Evolutionary conservation across 345 rosid species (phyloP).

Genomic region (Carallia brachiata): DNA sequence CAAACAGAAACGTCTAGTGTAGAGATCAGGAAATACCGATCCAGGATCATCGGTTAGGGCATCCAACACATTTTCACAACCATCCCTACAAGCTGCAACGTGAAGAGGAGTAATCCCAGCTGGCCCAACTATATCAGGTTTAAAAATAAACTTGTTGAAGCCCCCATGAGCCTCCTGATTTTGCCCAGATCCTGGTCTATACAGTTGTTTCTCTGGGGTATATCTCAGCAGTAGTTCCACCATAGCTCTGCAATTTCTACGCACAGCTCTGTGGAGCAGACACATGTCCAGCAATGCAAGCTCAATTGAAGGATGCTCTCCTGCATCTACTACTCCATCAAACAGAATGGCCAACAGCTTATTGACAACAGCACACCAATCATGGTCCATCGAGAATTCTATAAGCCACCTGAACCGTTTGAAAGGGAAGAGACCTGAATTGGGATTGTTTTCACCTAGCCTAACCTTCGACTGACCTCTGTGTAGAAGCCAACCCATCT

Average conservation of each 20-base stretch:
- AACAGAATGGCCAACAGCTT: constrained; percentile 69
- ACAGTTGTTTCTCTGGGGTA: constrained; percentile 32
- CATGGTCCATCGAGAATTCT: constrained; percentile 88
- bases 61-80: constrained; percentile 79
- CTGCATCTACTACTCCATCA: constrained; percentile 67
- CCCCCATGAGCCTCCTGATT: constrained; percentile 17
- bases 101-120: constrained; percentile 97
- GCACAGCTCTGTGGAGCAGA: constrained; percentile 89
- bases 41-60: constrained; percentile 84
- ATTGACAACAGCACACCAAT: constrained; percentile 91
- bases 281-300: constrained; percentile 62
- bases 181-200: constrained; percentile 20
- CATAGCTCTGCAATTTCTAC: constrained; percentile 73
- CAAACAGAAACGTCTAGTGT: neutral
- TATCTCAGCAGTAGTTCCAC: constrained; percentile 77
- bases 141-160: constrained; percentile 45
- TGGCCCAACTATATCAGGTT: constrained; percentile 79
- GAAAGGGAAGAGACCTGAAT: constrained; percentile 58
- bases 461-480: constrained; percentile 58
- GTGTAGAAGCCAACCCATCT: constrained; percentile 96
- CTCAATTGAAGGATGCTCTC: constrained; percentile 48
- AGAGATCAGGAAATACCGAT: constrained; percentile 47
- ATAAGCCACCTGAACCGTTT: constrained; percentile 79
- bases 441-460: constrained; percentile 59
- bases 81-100: constrained; percentile 90